phyloP scores from a whole-genome alignment of 805 yeast species.

The Tetrapisispora fleetii region DNA sequence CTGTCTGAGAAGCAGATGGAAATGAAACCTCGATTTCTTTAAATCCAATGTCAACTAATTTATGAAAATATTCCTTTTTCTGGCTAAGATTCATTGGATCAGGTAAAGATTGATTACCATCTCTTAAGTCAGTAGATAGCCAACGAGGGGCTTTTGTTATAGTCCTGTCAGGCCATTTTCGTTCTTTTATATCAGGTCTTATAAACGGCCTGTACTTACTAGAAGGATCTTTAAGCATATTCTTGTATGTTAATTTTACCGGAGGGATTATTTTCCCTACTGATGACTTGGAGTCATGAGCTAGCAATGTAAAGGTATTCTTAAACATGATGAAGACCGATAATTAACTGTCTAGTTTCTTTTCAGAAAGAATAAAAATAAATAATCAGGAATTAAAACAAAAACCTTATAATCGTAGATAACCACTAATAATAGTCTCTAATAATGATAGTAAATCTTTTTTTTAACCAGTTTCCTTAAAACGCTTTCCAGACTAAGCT shows the following conservation, averaged over 20 bases:
- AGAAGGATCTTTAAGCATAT: slow-evolving; percentile 62
- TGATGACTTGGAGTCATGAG: slow-evolving; percentile 12
- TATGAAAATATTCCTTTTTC: slow-evolving; percentile 58
- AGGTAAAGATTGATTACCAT: slow-evolving; percentile 77
- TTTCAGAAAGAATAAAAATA: too few relatives aligned
- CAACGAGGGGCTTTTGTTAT: slow-evolving; percentile 64
- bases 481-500: too few relatives aligned
- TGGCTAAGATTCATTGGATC: slow-evolving; percentile 82
- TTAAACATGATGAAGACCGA: slow-evolving; percentile 6
- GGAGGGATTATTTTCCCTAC: slow-evolving; percentile 24
- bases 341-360: neutral
- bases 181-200: slow-evolving; percentile 44
- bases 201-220: slow-evolving; percentile 49
- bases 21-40: slow-evolving; percentile 79
- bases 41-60: slow-evolving; percentile 63
- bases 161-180: slow-evolving; percentile 61
- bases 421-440: too few relatives aligned
- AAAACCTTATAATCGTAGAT: too few relatives aligned
- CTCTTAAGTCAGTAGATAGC: slow-evolving; percentile 76
- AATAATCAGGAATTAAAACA: too few relatives aligned
- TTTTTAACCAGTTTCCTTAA: too few relatives aligned
- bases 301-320: slow-evolving; percentile 13
- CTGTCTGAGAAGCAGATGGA: slow-evolving; percentile 72
- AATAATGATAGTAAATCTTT: too few relatives aligned
- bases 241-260: slow-evolving; percentile 29